Evolutionary conservation across 257 asterid genomes (phyloP).

Genomic region (Ophiorrhiza pumila): DNA sequence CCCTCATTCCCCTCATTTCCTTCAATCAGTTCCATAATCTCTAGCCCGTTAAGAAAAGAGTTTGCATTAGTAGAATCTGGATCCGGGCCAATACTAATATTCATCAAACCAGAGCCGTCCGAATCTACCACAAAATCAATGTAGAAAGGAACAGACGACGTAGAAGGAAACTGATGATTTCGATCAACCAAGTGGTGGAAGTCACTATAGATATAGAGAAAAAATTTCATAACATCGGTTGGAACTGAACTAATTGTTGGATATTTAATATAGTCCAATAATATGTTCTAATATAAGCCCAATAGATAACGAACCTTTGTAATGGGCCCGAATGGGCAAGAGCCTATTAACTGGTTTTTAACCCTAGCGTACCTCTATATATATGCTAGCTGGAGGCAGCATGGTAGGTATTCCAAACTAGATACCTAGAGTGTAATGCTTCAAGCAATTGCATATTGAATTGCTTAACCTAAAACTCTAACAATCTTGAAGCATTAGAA

Average conservation of each 20-base stretch:
- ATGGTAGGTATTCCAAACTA: too few species aligned
- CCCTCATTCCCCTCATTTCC: not conserved
- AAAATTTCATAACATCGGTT: constrained; percentile 7
- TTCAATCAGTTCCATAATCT: constrained; percentile 56
- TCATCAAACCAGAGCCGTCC: constrained; percentile 43
- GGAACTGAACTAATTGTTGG: constrained; percentile 5
- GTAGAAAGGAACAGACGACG: constrained; percentile 34
- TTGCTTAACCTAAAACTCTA: too few species aligned
- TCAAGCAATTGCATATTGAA: too few species aligned
- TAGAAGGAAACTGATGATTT: accelerated
- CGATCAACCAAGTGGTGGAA: constrained; percentile 10
- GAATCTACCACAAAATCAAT: constrained; percentile 35
- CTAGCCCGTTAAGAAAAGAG: constrained; percentile 55
- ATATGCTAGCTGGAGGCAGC: too few species aligned
- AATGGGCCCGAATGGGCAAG: too few species aligned
- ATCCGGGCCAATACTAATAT: constrained; percentile 34
- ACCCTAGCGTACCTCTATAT: too few species aligned
- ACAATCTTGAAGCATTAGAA: too few species aligned
- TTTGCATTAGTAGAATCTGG: not conserved
- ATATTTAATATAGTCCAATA: too few species aligned
- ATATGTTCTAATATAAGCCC: too few species aligned
- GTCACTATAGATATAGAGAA: constrained; percentile 24
- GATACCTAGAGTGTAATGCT: too few species aligned
- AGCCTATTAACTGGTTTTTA: too few species aligned
- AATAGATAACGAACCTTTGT: too few species aligned